Percentiles rank a stretch among this genome's conserved stretches.
Conservation (phyloP, 805 yeast species). For the Yarrowia porcina region DNA sequence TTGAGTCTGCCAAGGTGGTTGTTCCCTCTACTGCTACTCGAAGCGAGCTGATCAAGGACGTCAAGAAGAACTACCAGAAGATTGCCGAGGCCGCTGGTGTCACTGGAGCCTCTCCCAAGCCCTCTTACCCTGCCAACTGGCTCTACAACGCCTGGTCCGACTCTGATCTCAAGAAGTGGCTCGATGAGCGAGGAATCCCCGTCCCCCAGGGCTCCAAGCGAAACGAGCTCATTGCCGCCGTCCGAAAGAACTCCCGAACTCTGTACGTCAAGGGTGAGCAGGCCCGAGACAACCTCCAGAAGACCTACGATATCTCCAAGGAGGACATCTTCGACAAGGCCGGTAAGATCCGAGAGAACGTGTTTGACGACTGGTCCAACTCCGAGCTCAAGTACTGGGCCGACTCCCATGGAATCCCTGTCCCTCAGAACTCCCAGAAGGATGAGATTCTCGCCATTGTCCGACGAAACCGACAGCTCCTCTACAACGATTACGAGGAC, state of each 20-base stretch:
- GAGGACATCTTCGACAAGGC: conserved; percentile 39
- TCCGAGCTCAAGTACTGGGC: conserved; percentile 46
- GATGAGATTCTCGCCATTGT: conserved; percentile 35
- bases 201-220: conserved; percentile 35
- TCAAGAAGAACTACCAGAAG: conserved; percentile 22
- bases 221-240: conserved; percentile 42
- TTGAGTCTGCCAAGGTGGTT: conserved; percentile 8
- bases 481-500: conserved; percentile 32
- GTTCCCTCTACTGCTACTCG: conserved; percentile 17
- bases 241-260: conserved; percentile 33
- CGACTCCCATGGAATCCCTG: conserved; percentile 39
- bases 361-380: conserved; percentile 44
- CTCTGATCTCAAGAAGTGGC: conserved; percentile 35
- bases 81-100: conserved; percentile 16
- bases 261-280: conserved; percentile 31
- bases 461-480: conserved; percentile 37
- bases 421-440: conserved; percentile 28
- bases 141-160: conserved; percentile 38
- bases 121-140: conserved; percentile 32
- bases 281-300: conserved; percentile 37
- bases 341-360: conserved; percentile 40
- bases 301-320: conserved; percentile 37
- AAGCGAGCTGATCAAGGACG: background rate
- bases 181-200: conserved; percentile 37
- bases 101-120: background rate